Base-by-base conservation (phyloP, 305 asterid species). In the Fraxinus sp. region DNA sequence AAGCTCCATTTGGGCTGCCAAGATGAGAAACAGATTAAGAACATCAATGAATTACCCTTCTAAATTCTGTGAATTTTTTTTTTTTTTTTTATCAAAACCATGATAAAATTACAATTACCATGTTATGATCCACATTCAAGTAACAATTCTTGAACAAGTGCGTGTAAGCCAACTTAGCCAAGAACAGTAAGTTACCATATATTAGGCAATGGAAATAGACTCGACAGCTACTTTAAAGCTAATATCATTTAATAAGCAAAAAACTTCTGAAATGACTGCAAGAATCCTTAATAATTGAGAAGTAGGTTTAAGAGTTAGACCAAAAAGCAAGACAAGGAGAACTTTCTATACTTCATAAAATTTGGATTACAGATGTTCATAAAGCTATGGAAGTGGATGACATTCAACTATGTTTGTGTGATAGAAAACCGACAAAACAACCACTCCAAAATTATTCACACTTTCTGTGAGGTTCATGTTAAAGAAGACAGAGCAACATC, bases 1-100 rank as follows among this genome's bases (percentile, higher is more conserved):
- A 96, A 80, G 99, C 99, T 87, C 99, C 98, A 82, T 94, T 88
- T 57, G 99, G 99, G 88, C 99, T 96, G 97, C 89, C 72, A 77
- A 78, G 52, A 24, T 37, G 55, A 83, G 59, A 55, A 66, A 32
- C 55, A 84, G 79, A 87, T 39, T 39, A 59, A 78, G 14, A 70
- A 43, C 14, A 64, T 68, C 6, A 20, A 75, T 7, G 78, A 18
- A 43, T 36, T 18, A 33, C 16, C 57, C 28, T 10, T 82, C 75
- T 55, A 46, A 68, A 79, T 75, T 66, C 20, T 66, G 74, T 79
- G n/a, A 36, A 30, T 30, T 30, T 30, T 30, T 30, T 30, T 2
- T 30, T 30, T 70, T 70, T 30, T 30, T 13, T 30, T 11, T 28
- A 1, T 11, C 24, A 28, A 10, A 70, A 14, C 22, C 26, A 59